phyloP scores from a whole-genome alignment of 805 yeast species.

The Clavispora phyllophila region DNA sequence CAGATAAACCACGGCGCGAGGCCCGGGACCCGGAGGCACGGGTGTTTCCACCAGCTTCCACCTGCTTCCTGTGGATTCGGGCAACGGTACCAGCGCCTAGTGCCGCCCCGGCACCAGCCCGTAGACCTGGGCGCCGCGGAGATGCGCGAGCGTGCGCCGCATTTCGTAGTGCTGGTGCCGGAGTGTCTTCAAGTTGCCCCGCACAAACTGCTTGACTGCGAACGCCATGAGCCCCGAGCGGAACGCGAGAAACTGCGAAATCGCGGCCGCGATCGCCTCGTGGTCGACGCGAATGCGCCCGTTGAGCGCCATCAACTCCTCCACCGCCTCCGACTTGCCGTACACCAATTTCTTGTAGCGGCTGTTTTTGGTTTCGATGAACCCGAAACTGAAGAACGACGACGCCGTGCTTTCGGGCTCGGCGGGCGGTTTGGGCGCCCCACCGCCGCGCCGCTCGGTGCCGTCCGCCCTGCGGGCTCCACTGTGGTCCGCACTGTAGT shows the following conservation, averaged over 20 bases:
- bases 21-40: slow-evolving; percentile 8
- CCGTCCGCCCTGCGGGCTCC: too few relatives aligned
- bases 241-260: slow-evolving; percentile 53
- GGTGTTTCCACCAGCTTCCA: slow-evolving; percentile 16
- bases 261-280: slow-evolving; percentile 58
- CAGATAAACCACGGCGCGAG: not conserved
- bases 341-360: slow-evolving; percentile 42
- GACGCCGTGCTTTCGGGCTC: slow-evolving; percentile 1
- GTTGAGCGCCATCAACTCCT: slow-evolving; percentile 39
- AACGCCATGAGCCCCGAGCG: slow-evolving; percentile 38
- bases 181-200: slow-evolving; percentile 6
- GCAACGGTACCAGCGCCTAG: too few relatives aligned
- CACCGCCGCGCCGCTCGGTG: too few relatives aligned
- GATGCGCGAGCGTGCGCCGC: not conserved
- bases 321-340: slow-evolving; percentile 36
- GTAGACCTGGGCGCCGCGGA: not conserved
- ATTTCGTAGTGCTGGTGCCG: slow-evolving; percentile 10
- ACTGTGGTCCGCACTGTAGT: too few relatives aligned
- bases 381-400: slow-evolving; percentile 32
- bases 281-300: slow-evolving; percentile 48
- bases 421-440: not conserved
- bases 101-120: too few relatives aligned
- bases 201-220: slow-evolving; percentile 29
- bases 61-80: not conserved
- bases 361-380: slow-evolving; percentile 50